Evolutionary conservation across 176 grass and related monocot genomes (phyloP).

Genomic region (Oryza brachyantha): DNA sequence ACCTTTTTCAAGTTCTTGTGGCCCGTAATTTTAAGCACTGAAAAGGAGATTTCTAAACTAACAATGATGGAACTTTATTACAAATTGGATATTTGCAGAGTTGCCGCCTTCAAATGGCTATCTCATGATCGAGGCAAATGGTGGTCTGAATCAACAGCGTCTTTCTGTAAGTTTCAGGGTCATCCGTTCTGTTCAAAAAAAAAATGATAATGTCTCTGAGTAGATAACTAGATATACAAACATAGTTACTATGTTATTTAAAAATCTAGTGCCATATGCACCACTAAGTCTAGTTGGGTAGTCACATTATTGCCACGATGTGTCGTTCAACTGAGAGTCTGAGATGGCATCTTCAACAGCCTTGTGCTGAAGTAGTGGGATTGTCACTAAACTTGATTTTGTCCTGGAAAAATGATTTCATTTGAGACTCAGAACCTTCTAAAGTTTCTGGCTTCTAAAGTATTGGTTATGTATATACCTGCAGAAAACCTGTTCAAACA

Average conservation of each 20-base stretch:
- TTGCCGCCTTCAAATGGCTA: conserved; percentile 81
- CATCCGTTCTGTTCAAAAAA: conserved; percentile 5
- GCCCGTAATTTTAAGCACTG: conserved; percentile 10
- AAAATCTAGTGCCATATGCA: conserved; percentile 14
- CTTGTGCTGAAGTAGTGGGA: conserved; percentile 3
- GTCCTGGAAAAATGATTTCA: not conserved
- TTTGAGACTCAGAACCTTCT: not conserved
- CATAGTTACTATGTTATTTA: not conserved
- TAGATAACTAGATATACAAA: conserved; percentile 4
- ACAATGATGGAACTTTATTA: not conserved
- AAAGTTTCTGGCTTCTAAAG: not conserved
- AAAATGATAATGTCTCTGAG: not conserved
- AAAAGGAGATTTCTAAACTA: conserved; percentile 3
- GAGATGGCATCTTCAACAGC: not conserved
- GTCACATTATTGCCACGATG: not conserved
- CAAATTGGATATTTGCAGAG: conserved; percentile 40
- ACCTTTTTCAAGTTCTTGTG: not conserved
- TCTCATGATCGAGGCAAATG: conserved; percentile 98
- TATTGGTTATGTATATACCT: no score
- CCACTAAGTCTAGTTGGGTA: not conserved
- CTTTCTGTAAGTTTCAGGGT: conserved; percentile 68
- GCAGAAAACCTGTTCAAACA: not conserved
- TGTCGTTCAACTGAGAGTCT: not conserved
- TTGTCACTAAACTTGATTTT: not conserved
- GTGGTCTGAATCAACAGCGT: conserved; percentile 94